Evolutionary conservation across 2,329 filamentous ascomycete genomes (phyloP), one percentile per base, ranked within the genome.

Genomic region (Fusarium floridanum): DNA sequence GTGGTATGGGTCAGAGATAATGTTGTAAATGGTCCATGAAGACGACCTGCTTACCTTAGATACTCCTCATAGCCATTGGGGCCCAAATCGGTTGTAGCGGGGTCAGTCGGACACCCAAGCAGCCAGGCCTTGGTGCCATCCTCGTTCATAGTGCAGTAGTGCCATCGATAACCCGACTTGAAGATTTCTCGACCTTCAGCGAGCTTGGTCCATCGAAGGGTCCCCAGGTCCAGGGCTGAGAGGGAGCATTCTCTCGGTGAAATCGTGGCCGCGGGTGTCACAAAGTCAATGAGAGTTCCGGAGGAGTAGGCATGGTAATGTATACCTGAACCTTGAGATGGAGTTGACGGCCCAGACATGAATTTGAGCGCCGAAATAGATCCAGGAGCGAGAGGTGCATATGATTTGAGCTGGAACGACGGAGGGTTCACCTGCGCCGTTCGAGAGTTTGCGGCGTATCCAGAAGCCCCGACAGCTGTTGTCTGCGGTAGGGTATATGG

Each of bases 291-390:
- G 55, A 99, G 89, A 32, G 94, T 95, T 7, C 95, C 95, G 0
- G 96, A 98, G 9, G 95, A 96, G 82, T 97, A 98, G 50, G 96
- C 92, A 81, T 99, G 97, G 80, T 97, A 99, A 82, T 99, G 97
- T 67, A 94, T 96, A 17, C 97, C 97, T 5, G 95, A 93, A 57
- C 94, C 94, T 82, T 98, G 94, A 4, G 93, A 93, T 1, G 97
- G 96, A 17, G 98, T 91, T 81, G 95, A 93, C 6, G 93, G 91
- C 5, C 96, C 96, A 5, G 82, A 85, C 66, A 97, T 90, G 80
- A 99, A 99, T 79, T 95, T 96, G 60, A 98, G 87, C 9, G 94
- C 93, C 10, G 95, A 97, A 68, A 98, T 97, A 9, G 95, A 91
- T 12, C 96, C 97, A 1, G 96, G 96, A 1, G 96, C 94, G 75